Percentiles rank a stretch among this genome's conserved stretches.
Evolutionary conservation across 2,329 filamentous ascomycete genomes (phyloP).

Genomic region (Alternaria viburni): DNA sequence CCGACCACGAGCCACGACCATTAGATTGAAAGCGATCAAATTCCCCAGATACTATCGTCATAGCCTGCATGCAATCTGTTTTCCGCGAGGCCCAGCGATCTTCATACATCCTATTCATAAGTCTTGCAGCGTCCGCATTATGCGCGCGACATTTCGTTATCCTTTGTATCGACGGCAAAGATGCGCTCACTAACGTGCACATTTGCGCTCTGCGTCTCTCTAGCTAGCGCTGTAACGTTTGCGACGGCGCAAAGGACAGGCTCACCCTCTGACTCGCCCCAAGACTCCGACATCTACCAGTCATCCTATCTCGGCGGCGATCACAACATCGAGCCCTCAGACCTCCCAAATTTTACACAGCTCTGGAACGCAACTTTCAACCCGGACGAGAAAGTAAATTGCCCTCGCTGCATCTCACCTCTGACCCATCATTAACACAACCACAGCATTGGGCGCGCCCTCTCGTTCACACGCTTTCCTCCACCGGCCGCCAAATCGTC

Average conservation of each 20-base stretch:
- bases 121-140: too few relatives aligned
- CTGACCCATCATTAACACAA: background rate
- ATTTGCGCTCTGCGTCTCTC: background rate
- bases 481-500: constrained; percentile 22
- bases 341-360: constrained; percentile 48
- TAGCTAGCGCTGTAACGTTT: background rate
- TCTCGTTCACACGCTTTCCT: constrained; percentile 52
- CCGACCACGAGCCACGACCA: background rate
- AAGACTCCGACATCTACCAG: constrained; percentile 23
- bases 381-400: constrained; percentile 37
- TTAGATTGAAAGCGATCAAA: constrained; percentile 2
- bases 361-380: constrained; percentile 47
- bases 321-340: constrained; percentile 52
- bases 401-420: background rate
- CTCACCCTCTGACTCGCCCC: constrained; percentile 22
- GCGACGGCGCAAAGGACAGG: constrained; percentile 1
- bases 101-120: background rate
- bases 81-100: background rate
- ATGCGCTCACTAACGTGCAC: background rate
- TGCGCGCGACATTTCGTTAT: background rate
- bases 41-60: background rate
- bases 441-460: constrained; percentile 57
- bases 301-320: constrained; percentile 33
- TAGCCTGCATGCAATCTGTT: background rate
- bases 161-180: background rate